phyloP scores from a whole-genome alignment of 2,329 filamentous ascomycete genomes.

The Sporothrix curviconia region DNA sequence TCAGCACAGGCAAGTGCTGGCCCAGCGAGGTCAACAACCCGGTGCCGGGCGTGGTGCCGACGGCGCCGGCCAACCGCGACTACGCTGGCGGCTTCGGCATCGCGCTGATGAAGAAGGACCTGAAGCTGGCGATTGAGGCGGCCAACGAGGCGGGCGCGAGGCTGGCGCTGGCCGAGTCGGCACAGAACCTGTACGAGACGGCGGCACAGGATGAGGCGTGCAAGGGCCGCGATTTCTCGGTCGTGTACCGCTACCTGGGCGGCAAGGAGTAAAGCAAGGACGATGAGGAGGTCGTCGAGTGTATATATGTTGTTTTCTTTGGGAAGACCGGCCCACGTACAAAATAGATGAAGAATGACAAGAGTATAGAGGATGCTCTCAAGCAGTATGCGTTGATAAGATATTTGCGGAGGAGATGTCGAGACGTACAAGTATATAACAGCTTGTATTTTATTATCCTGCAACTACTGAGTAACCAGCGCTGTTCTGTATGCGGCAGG shows the following conservation, averaged over 20 bases:
- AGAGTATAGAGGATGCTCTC: neutral
- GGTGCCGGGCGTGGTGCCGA: slow-evolving; percentile 73
- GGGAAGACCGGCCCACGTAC: no score
- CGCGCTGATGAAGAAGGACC: slow-evolving; percentile 72
- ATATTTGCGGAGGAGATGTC: neutral
- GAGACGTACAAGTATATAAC: no score
- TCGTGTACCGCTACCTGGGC: slow-evolving; percentile 67
- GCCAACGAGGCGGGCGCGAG: slow-evolving; percentile 60
- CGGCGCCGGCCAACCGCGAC: slow-evolving; percentile 66
- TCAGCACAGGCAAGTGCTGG: slow-evolving; percentile 92
- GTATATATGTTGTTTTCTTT: neutral
- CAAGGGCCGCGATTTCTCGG: slow-evolving; percentile 70
- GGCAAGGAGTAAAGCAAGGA: slow-evolving; percentile 43
- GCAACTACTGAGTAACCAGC: no score
- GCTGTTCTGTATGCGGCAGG: no score
- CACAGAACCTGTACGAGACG: slow-evolving; percentile 60
- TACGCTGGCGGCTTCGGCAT: slow-evolving; percentile 75
- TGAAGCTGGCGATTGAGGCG: slow-evolving; percentile 65
- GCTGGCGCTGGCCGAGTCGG: slow-evolving; percentile 57
- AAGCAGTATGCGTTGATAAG: neutral
- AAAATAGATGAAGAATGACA: neutral
- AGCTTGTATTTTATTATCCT: no score
- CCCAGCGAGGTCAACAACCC: slow-evolving; percentile 94
- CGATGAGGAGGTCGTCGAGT: no score
- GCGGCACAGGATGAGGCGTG: slow-evolving; percentile 56